A percentile compares a stretch with the other conserved stretches of the same genome.
These are phyloP conservation scores for Entonaema liquescens DNA, from an alignment of 495 filamentous ascomycete species.

Conservation along the genomic window DNA sequence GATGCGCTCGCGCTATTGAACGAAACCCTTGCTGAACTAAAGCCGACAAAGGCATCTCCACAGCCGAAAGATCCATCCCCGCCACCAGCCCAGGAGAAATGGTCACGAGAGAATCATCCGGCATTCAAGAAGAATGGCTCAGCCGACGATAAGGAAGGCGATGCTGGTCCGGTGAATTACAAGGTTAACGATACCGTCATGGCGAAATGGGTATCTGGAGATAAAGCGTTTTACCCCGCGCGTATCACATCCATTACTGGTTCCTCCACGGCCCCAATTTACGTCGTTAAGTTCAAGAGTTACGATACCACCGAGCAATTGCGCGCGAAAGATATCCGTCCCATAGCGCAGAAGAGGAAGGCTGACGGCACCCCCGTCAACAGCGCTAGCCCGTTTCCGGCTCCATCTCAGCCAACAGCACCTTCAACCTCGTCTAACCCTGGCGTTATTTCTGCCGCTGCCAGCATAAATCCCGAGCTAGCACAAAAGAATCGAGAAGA, in stretches of 20 bases:
- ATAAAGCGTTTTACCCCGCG: slow-evolving; percentile 90
- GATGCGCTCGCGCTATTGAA: slow-evolving; percentile 81
- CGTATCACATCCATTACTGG: slow-evolving; percentile 94
- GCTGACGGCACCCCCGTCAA: slow-evolving; percentile 78
- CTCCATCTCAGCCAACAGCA: slow-evolving; percentile 52
- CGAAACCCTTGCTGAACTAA: slow-evolving; percentile 81
- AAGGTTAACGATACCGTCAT: slow-evolving; percentile 89
- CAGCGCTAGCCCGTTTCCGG: slow-evolving; percentile 52
- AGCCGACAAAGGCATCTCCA: slow-evolving; percentile 62
- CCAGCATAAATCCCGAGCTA: slow-evolving; percentile 81
- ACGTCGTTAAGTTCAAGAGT: slow-evolving; percentile 91
- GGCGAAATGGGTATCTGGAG: slow-evolving; percentile 89
- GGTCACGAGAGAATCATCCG: slow-evolving; percentile 77
- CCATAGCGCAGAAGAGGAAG: slow-evolving; percentile 87
- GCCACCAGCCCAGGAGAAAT: slow-evolving; percentile 68
- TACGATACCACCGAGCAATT: slow-evolving; percentile 89
- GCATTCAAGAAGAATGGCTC: slow-evolving; percentile 67
- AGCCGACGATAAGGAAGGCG: slow-evolving; percentile 54
- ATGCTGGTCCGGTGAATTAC: slow-evolving; percentile 64
- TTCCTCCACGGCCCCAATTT: slow-evolving; percentile 84
- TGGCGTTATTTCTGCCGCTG: slow-evolving; percentile 83
- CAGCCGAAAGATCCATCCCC: slow-evolving; percentile 53
- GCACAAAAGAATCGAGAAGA: slow-evolving; percentile 70
- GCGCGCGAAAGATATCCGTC: slow-evolving; percentile 82
- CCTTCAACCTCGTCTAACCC: slow-evolving; percentile 56